These are phyloP conservation scores for Mallotus japonicus DNA, from an alignment of 441 rosid genomes.

Conservation along the genomic window DNA sequence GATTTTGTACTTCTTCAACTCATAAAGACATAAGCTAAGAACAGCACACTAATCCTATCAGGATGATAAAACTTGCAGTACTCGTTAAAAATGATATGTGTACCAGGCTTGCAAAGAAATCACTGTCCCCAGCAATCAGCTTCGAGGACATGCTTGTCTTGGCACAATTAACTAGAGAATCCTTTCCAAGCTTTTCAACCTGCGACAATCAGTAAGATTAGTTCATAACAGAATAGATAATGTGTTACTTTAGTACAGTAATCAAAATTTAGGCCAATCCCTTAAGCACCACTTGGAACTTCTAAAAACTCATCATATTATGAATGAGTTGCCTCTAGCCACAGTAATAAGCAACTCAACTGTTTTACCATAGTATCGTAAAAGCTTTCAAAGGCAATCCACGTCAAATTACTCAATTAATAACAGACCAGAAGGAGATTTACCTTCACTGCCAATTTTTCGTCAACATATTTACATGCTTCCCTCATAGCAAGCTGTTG, in stretches of 20 bases:
- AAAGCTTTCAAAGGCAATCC: neutral
- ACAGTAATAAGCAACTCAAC: neutral
- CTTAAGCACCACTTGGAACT: neutral
- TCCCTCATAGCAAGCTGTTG: conserved; percentile 98
- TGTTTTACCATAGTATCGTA: neutral
- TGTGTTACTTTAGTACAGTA: neutral
- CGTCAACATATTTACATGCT: conserved; percentile 91
- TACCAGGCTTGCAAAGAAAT: conserved; percentile 96
- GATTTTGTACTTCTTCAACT: neutral
- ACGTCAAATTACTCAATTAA: neutral
- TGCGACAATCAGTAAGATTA: conserved; percentile 23
- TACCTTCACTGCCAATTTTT: conserved; percentile 85
- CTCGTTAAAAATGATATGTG: conserved; percentile 7
- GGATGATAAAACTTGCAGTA: neutral
- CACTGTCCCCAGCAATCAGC: conserved; percentile 85
- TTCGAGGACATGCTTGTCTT: conserved; percentile 99
- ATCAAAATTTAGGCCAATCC: neutral
- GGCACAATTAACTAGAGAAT: conserved; percentile 86
- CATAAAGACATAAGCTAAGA: neutral
- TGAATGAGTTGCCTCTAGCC: neutral
- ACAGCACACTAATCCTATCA: neutral
- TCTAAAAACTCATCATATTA: neutral
- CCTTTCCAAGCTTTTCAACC: conserved; percentile 98
- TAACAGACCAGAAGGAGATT: conserved; percentile 16
- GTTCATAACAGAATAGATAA: neutral